Conservation (phyloP, 176 grass and related monocot genomes). For the Eleusine coracana region DNA sequence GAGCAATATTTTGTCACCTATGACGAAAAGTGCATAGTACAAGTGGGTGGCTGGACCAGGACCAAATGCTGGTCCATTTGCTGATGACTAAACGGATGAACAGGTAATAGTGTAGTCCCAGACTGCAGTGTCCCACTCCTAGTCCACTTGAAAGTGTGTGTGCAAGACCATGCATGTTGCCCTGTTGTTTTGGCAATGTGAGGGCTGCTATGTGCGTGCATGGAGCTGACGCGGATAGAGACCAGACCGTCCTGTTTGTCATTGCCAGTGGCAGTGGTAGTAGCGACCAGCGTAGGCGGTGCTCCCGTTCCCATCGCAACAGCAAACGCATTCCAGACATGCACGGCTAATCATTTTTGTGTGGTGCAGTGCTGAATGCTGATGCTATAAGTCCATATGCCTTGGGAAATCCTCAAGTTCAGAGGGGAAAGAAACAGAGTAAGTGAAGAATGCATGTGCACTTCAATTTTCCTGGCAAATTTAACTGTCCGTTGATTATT, state of each 20-base stretch:
- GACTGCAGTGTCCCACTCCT: neutral
- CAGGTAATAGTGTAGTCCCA: neutral
- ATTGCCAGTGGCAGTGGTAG: neutral
- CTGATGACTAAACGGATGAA: conserved; percentile 23
- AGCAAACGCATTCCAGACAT: no score
- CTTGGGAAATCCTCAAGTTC: neutral
- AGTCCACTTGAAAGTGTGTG: neutral
- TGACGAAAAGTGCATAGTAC: neutral
- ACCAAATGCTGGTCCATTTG: neutral
- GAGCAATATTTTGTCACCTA: neutral
- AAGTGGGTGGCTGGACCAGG: conserved; percentile 14
- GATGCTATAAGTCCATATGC: neutral
- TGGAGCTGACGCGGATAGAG: conserved; percentile 5
- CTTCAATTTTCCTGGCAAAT: no score
- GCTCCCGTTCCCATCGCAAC: neutral
- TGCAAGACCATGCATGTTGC: neutral
- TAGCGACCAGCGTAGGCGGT: neutral
- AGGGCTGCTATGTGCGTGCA: neutral
- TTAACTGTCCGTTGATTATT: no score
- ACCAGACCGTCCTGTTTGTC: neutral
- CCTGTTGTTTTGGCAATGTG: neutral
- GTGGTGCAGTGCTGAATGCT: neutral
- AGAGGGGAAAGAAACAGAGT: neutral
- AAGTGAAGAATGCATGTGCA: neutral
- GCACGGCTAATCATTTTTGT: neutral